Evolutionary conservation across 2,329 filamentous ascomycete genomes (phyloP), one percentile per base, ranked within the genome.

Genomic region (Chrysoporthe puriensis): DNA sequence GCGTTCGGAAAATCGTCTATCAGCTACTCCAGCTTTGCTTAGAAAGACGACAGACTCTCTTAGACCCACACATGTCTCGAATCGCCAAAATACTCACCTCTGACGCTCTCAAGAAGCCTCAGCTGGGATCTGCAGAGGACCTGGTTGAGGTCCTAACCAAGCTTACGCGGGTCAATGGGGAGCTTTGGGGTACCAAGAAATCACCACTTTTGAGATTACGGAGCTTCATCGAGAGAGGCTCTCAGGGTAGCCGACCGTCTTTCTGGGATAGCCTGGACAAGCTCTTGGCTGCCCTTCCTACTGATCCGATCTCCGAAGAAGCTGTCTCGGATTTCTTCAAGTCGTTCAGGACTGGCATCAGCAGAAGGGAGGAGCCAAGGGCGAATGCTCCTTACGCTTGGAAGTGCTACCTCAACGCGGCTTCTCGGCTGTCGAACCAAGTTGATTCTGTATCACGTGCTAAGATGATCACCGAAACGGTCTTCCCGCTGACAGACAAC

Each of bases 161-260:
- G 13, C 79, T 97, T 64, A 95, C 94, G 0, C 79, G 81, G 42
- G 76, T 77, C 14, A 85, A 89, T 61, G 89, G 93, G 0, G 84
- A 88, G 18, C 82, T 94, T 11, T 99, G 96, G 96, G 90, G 88
- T 1, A 82, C 85, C n/a, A 86, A 88, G 71, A 87, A 85, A 66
- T 79, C 85, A 1, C 82, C 86, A 0, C 72, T 86, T 1, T 80
- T 81, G 4, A 80, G 90, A 32, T 78, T 99, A 4, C 85, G 87
- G 62, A 82, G 88, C 9, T 96, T 96, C 72, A 81, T 98, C 7
- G 89, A 91, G 70, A 92, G 90, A 73, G 95, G 96, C 2, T 97
- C 95, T 0, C 92, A 97, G 74, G 87, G 89, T n/a, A 91, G 91
- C 3, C 82, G 88, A 0, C 79, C 84, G 3, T 85, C 84, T 11